phyloP scores from a whole-genome alignment of 164 flowering plant species.

The Magnolia officinalis region DNA sequence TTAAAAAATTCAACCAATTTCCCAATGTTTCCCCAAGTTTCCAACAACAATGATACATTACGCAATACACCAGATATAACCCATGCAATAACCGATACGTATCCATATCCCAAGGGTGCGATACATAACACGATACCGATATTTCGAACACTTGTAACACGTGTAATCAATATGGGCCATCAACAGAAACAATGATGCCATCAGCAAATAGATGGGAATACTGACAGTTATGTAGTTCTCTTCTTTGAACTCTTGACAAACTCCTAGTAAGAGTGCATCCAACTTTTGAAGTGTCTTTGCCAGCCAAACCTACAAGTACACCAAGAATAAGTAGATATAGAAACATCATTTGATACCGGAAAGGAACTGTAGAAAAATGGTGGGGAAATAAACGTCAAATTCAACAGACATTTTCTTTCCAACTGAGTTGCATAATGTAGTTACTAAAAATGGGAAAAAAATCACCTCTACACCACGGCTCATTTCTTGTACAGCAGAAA shows the following conservation, averaged over 20 bases:
- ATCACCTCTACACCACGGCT: slow-evolving; percentile 88
- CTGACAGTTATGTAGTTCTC: slow-evolving; percentile 77
- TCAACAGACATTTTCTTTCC: not conserved
- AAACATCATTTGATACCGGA: not conserved
- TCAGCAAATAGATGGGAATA: slow-evolving; percentile 8
- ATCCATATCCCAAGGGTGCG: too few species aligned
- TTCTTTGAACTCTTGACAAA: slow-evolving; percentile 89
- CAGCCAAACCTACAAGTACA: slow-evolving; percentile 80
- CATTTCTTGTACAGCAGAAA: slow-evolving; percentile 91
- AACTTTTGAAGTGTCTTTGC: slow-evolving; percentile 88
- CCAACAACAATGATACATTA: too few species aligned
- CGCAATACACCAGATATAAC: too few species aligned
- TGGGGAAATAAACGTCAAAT: not conserved
- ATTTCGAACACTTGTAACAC: too few species aligned
- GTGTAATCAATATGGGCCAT: too few species aligned
- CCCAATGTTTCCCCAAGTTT: too few species aligned
- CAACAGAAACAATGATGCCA: too few species aligned
- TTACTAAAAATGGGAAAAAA: not conserved
- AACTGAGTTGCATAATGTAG: not conserved
- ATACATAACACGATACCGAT: too few species aligned
- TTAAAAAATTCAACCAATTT: too few species aligned
- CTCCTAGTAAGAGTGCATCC: slow-evolving; percentile 82
- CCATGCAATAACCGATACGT: too few species aligned
- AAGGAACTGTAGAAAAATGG: not conserved
- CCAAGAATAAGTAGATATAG: slow-evolving; percentile 1